Conservation (phyloP, 768 basidiomycete genomes). For the Tulasnella sp. region DNA sequence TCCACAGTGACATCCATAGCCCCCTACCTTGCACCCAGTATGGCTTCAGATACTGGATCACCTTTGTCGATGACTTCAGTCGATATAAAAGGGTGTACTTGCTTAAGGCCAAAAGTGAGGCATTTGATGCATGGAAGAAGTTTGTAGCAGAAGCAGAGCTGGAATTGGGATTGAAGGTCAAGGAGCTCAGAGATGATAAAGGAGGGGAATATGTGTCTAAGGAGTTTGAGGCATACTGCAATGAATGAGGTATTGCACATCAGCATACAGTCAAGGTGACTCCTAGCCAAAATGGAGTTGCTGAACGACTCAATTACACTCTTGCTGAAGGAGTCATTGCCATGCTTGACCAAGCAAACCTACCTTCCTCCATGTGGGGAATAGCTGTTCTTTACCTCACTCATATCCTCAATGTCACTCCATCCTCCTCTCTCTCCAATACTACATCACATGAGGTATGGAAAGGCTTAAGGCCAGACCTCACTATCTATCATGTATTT, state of each 20-base stretch:
- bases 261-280: slow-evolving; percentile 14
- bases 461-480: slow-evolving; percentile 13
- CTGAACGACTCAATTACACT: slow-evolving; percentile 13
- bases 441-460: slow-evolving; percentile 16
- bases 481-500: slow-evolving; percentile 28
- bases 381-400: slow-evolving; percentile 1
- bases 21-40: not conserved
- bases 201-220: slow-evolving; percentile 18
- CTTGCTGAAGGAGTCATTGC: not conserved
- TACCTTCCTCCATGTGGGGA: slow-evolving; percentile 14
- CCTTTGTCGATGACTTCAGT: slow-evolving; percentile 14
- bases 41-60: slow-evolving; percentile 14
- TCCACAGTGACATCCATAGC: not conserved
- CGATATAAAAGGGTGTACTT: too few relatives aligned
- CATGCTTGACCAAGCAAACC: slow-evolving; percentile 1
- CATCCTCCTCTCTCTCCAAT: not conserved
- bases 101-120: too few relatives aligned
- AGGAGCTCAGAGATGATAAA: too few relatives aligned
- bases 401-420: not conserved
- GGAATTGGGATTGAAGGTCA: not conserved
- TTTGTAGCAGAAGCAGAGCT: too few relatives aligned
- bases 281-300: slow-evolving; percentile 17
- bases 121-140: too few relatives aligned
- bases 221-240: not conserved
- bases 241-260: slow-evolving; percentile 11